Evolutionary conservation across 2,329 filamentous ascomycete species (phyloP), one percentile per base, ranked within the genome.

Genomic region (Arthrobotrys musiformis): DNA sequence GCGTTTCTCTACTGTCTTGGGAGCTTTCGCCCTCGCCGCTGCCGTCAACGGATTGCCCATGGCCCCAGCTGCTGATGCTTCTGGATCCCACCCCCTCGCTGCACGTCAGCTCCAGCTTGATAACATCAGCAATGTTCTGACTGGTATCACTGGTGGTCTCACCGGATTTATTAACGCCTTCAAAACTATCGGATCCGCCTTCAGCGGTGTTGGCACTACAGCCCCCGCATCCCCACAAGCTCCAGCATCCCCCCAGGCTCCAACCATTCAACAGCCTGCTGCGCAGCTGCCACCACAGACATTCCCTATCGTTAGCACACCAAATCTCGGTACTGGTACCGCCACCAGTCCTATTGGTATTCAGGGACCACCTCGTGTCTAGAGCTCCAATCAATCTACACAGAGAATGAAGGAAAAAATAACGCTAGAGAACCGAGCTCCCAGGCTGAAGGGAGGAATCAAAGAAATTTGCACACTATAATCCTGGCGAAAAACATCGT

Each of bases 1-100:
- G 58, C 58, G 58, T 37, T n/a, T 62, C 58, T 44, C 58, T 46
- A 62, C 58, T 46, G 4, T 62, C 19, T 15, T 62, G n/a, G 40
- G 37, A 62, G 40, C 58, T 15, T 13, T 46, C 24, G 58, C n/a
- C 19, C 26, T 62, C 22, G 24, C 40, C n/a, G 24, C 58, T 26
- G 58, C 58, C 5, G 58, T 62, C 40, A 62, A 62, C 11, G 58
- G 54, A 26, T 58, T 24, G 2, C 54, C 54, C 9, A n/a, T 58
- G 33, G 30, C 8, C 6, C 54, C 54, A 26, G 33, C 52, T 22
- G 30, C 33, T 1, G 33, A 37, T 8, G 11, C 19, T 9, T 4
- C 30, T 26, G 33, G 24, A 40, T 40, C 54, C 30, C 54, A 58
- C 54, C 9, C 40, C 19, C 9, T 58, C 19, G 33, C 5, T 17